Evolutionary conservation across 176 grass and related monocot genomes (phyloP), one percentile per base, ranked within the genome.

Genomic region (Typha latifolia): DNA sequence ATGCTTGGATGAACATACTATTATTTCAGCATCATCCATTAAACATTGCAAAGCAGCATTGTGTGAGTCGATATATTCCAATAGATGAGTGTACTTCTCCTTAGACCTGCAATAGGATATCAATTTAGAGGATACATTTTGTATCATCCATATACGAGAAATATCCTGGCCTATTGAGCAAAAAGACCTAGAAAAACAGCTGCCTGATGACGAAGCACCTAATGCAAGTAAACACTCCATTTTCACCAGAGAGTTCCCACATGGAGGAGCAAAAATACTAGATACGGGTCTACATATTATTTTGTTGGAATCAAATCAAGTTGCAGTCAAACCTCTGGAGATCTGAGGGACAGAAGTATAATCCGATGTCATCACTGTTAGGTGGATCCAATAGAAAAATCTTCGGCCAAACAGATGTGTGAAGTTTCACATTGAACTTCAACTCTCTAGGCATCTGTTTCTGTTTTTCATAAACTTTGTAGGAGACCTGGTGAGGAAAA

Each of bases 1-100:
- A 16, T 65, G 63, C 16, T 65, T 37, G 15, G 63, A 65, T 65
- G 29, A 34, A 37, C 31, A 65, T 20, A 65, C 32, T 34, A 34
- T 23, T 43, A 65, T 32, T 16, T 65, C 32, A 16, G 31, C 63
- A 65, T 37, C 63, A 65, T 34, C 63, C 4, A 65, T 34, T n/a
- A 34, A n/a, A 65, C 63, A 34, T 47, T 65, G 63, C 63, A 65
- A 65, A n/a, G 31, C 63, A 34, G 16, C 26, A 65, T 65, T 31
- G 32, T 47, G 63, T 16, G 63, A 65, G 31, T 37, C 31, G 13
- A 65, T 8, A 65, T 43, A 34, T n/a, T 65, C 63, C 31, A 65
- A 47, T 15, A 65, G 32, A 65, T 34, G 13, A 16, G 9, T 43
- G 31, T 20, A 65, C 27, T 65, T 65, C 63, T 65, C 63, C 31